phyloP scores from a whole-genome alignment of 2,329 filamentous ascomycete genomes.

The Aspergillus puulaauensis region DNA sequence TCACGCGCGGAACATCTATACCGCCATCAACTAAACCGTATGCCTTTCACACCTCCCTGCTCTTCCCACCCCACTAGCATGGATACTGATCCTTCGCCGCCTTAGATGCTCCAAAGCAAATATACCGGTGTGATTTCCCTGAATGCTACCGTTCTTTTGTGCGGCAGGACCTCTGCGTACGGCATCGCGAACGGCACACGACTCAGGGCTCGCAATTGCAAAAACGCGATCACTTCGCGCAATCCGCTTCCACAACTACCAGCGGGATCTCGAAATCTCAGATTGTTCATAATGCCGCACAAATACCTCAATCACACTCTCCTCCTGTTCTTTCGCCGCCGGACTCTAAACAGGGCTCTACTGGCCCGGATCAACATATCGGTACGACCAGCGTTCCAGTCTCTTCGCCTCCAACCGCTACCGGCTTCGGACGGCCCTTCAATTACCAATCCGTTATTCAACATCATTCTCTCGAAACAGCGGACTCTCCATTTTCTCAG shows the following conservation, averaged over 20 bases:
- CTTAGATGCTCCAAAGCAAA: slow-evolving; percentile 85
- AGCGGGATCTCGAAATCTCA: slow-evolving; percentile 19
- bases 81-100: slow-evolving; percentile 9
- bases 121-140: slow-evolving; percentile 89
- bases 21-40: slow-evolving; percentile 92
- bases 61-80: slow-evolving; percentile 2
- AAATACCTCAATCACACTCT: slow-evolving; percentile 1
- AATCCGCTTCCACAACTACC: slow-evolving; percentile 25
- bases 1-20: slow-evolving; percentile 96
- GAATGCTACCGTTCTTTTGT: slow-evolving; percentile 91
- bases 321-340: slow-evolving; percentile 12
- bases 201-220: slow-evolving; percentile 57
- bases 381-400: slow-evolving; percentile 23
- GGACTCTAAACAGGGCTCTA: slow-evolving; percentile 6
- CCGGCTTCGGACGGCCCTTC: slow-evolving; percentile 19
- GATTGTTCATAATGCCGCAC: slow-evolving; percentile 21
- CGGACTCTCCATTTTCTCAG: slow-evolving; percentile 28
- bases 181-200: slow-evolving; percentile 77
- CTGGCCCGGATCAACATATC: slow-evolving; percentile 9
- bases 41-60: slow-evolving; percentile 27
- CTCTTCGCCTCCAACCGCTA: slow-evolving; percentile 27
- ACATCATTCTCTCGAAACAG: slow-evolving; percentile 20
- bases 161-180: slow-evolving; percentile 85
- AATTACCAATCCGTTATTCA: slow-evolving; percentile 28
- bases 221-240: slow-evolving; percentile 48